These are phyloP conservation scores for Coniochaeta sp. DNA, from an alignment of 2,329 filamentous ascomycete genomes.

Conservation along the genomic window DNA sequence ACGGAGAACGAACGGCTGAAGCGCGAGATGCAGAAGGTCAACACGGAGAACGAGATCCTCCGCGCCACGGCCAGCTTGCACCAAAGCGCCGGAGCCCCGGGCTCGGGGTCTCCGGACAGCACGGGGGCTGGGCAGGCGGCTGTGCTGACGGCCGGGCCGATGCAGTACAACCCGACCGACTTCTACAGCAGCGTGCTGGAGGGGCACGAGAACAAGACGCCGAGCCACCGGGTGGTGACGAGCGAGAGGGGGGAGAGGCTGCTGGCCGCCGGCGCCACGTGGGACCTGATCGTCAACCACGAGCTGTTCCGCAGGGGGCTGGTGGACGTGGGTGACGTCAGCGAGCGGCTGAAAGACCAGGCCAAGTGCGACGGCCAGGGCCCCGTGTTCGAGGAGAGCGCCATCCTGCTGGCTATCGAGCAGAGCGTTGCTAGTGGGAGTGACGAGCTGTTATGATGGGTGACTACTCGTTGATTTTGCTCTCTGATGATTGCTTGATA, in stretches of 20 bases:
- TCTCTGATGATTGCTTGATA: background rate
- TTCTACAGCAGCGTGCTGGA: slow-evolving; percentile 60
- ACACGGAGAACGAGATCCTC: slow-evolving; percentile 88
- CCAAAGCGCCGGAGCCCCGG: slow-evolving; percentile 21
- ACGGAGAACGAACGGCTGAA: slow-evolving; percentile 84
- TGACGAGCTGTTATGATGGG: slow-evolving; percentile 57
- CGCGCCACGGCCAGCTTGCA: slow-evolving; percentile 60
- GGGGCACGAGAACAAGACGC: slow-evolving; percentile 54
- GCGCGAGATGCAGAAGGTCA: slow-evolving; percentile 73
- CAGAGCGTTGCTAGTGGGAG: slow-evolving; percentile 69
- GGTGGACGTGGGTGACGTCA: slow-evolving; percentile 76
- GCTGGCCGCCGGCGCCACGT: slow-evolving; percentile 70
- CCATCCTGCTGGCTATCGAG: slow-evolving; percentile 68
- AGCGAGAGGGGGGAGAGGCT: slow-evolving; percentile 61
- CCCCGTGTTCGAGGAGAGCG: slow-evolving; percentile 76
- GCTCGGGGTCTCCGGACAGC: no score
- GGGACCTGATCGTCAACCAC: slow-evolving; percentile 83
- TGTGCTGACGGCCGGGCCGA: slow-evolving; percentile 58
- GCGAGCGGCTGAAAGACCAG: slow-evolving; percentile 65
- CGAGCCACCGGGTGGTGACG: slow-evolving; percentile 61
- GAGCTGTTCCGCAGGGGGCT: slow-evolving; percentile 68
- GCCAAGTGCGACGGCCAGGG: slow-evolving; percentile 82
- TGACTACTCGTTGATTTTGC: background rate
- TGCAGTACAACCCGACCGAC: slow-evolving; percentile 65
- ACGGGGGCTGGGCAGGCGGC: no score